Percentiles rank a stretch among this genome's conserved stretches.
These are phyloP conservation scores for Heterobasidion parviporum DNA, from an alignment of 1,284 basidiomycete species.

Conservation along the genomic window DNA sequence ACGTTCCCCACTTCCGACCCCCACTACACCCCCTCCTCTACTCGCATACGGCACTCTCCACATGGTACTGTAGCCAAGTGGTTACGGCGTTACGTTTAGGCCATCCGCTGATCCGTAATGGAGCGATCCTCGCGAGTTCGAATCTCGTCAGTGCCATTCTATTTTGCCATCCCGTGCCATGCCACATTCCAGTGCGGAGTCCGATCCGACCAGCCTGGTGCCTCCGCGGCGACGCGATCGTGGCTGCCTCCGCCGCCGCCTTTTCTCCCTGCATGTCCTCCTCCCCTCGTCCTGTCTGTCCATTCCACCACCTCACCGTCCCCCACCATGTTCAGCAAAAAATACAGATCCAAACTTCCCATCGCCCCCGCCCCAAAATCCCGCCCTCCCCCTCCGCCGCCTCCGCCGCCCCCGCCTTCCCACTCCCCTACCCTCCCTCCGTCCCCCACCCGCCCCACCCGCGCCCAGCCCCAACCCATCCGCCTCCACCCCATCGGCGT, in stretches of 20 bases:
- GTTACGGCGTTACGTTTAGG: slow-evolving; percentile 58
- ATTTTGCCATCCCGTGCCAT: slow-evolving; percentile 9
- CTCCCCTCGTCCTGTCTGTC: too few relatives aligned
- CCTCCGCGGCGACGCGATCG: too few relatives aligned
- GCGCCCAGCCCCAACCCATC: slow-evolving; percentile 20
- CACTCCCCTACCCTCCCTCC: slow-evolving; percentile 15
- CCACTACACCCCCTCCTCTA: too few relatives aligned
- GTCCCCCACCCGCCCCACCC: slow-evolving; percentile 19
- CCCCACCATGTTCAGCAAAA: slow-evolving; percentile 3
- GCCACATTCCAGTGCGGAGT: background rate
- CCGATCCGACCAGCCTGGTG: too few relatives aligned
- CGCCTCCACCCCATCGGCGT: slow-evolving; percentile 32
- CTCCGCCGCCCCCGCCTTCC: slow-evolving; percentile 9
- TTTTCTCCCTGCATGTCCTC: too few relatives aligned
- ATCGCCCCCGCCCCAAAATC: background rate
- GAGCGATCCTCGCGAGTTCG: slow-evolving; percentile 52
- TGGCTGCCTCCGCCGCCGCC: too few relatives aligned
- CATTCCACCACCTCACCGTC: background rate
- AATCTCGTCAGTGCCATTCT: slow-evolving; percentile 51
- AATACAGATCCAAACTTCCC: too few relatives aligned
- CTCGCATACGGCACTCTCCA: background rate
- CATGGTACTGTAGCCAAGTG: slow-evolving; percentile 53
- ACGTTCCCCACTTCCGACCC: too few relatives aligned
- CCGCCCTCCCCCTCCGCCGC: background rate
- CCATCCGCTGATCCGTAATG: slow-evolving; percentile 38